Conservation (phyloP, 2,329 filamentous ascomycete genomes). For the Arthrocladium fulminans region DNA sequence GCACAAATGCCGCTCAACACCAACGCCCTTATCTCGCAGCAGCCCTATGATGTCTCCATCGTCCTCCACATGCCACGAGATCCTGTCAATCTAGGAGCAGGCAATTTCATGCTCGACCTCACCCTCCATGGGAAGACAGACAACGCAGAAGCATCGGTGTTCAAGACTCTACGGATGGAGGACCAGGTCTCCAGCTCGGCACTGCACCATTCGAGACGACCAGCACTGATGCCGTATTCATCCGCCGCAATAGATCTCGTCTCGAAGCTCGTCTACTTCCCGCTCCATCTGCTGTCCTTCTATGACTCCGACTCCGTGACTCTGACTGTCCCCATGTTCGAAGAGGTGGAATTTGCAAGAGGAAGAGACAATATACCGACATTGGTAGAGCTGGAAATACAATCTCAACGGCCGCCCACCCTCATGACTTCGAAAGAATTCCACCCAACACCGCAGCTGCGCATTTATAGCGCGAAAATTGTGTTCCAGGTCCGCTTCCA, state of each 20-base stretch:
- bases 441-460: slow-evolving; percentile 36
- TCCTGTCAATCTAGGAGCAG: slow-evolving; percentile 61
- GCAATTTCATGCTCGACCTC: slow-evolving; percentile 92
- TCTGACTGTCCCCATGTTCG: slow-evolving; percentile 62
- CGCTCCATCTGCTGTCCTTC: slow-evolving; percentile 18
- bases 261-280: slow-evolving; percentile 15
- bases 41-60: slow-evolving; percentile 77
- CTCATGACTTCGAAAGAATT: slow-evolving; percentile 16
- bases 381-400: slow-evolving; percentile 55
- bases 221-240: slow-evolving; percentile 70
- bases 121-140: slow-evolving; percentile 47
- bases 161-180: not conserved
- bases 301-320: slow-evolving; percentile 51
- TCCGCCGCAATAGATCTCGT: slow-evolving; percentile 59
- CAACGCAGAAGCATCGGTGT: slow-evolving; percentile 23
- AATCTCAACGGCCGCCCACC: slow-evolving; percentile 51
- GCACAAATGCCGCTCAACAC: slow-evolving; percentile 42
- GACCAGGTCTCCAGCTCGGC: slow-evolving; percentile 10
- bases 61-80: slow-evolving; percentile 70
- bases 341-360: slow-evolving; percentile 57
- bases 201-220: slow-evolving; percentile 58
- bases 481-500: slow-evolving; percentile 65
- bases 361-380: slow-evolving; percentile 46
- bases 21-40: slow-evolving; percentile 53
- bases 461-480: slow-evolving; percentile 64